phyloP scores from a whole-genome alignment of 169 alveolate genomes.

The Amoebophrya sp. region DNA sequence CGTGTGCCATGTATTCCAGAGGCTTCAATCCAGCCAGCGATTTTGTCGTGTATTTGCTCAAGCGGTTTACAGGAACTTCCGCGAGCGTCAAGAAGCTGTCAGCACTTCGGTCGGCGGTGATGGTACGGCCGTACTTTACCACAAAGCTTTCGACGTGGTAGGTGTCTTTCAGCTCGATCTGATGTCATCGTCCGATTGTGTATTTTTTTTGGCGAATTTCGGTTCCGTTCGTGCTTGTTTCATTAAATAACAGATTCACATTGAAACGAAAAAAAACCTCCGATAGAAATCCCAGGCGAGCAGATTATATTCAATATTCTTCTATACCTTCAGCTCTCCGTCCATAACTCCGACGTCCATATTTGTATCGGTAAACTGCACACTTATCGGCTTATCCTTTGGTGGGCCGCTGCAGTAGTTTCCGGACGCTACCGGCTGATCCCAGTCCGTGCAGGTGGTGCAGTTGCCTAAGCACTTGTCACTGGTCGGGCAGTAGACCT shows the following conservation, averaged over 20 bases:
- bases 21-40: not conserved
- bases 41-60: not conserved
- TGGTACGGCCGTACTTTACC: not conserved
- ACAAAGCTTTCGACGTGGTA: not conserved
- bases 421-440: not conserved
- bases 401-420: conserved; percentile 22
- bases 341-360: not conserved
- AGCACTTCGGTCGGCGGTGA: not conserved
- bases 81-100: not conserved
- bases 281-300: too few relatives aligned
- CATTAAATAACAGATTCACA: too few relatives aligned
- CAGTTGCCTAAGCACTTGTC: conserved; percentile 26
- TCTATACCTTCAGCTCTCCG: not conserved
- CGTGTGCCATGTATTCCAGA: not conserved
- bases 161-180: not conserved
- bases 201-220: too few relatives aligned
- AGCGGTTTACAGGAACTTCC: not conserved
- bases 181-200: too few relatives aligned
- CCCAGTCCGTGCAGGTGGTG: not conserved
- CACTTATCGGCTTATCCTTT: not conserved
- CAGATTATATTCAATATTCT: too few relatives aligned
- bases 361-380: conserved; percentile 1
- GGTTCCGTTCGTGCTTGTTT: too few relatives aligned
- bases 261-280: too few relatives aligned
- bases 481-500: not conserved